These are phyloP conservation scores for Ascochyta lentis DNA, from an alignment of 2,329 filamentous ascomycete species.

Conservation along the genomic window DNA sequence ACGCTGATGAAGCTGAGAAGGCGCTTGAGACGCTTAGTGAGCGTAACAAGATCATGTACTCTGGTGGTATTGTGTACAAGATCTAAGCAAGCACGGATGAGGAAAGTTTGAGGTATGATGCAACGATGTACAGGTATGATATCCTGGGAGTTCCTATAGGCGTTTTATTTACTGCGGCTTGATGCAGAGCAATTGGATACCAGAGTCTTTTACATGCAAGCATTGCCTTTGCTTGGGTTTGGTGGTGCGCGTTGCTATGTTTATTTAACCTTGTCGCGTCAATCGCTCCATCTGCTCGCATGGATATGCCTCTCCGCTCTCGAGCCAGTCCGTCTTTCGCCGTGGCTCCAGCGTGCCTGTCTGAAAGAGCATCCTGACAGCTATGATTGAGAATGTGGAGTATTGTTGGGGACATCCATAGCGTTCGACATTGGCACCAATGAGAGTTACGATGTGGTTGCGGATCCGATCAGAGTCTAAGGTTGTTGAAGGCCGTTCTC, in stretches of 20 bases:
- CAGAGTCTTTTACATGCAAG: background rate
- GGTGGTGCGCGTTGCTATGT: too few relatives aligned
- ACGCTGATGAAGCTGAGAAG: constrained; percentile 73
- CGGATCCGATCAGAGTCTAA: background rate
- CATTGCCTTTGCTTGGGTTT: too few relatives aligned
- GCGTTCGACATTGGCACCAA: too few relatives aligned
- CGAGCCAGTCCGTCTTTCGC: too few relatives aligned
- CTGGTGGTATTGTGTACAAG: constrained; percentile 59
- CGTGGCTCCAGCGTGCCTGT: too few relatives aligned
- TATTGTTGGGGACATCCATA: too few relatives aligned
- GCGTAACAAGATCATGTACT: constrained; percentile 84
- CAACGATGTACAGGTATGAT: background rate
- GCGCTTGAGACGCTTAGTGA: constrained; percentile 82
- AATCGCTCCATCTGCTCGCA: background rate
- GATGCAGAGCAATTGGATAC: background rate
- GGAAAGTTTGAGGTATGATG: background rate
- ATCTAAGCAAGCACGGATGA: constrained; percentile 30
- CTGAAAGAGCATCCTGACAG: too few relatives aligned
- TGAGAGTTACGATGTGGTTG: background rate
- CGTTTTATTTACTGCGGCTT: background rate
- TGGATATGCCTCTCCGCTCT: background rate
- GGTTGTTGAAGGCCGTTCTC: background rate
- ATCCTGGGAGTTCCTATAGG: background rate
- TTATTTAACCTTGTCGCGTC: background rate
- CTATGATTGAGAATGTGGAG: too few relatives aligned